A percentile compares a stretch with the other conserved stretches of the same genome.
These are phyloP conservation scores for Neurospora sp. DNA, from an alignment of 495 filamentous ascomycete genomes.

Conservation along the genomic window DNA sequence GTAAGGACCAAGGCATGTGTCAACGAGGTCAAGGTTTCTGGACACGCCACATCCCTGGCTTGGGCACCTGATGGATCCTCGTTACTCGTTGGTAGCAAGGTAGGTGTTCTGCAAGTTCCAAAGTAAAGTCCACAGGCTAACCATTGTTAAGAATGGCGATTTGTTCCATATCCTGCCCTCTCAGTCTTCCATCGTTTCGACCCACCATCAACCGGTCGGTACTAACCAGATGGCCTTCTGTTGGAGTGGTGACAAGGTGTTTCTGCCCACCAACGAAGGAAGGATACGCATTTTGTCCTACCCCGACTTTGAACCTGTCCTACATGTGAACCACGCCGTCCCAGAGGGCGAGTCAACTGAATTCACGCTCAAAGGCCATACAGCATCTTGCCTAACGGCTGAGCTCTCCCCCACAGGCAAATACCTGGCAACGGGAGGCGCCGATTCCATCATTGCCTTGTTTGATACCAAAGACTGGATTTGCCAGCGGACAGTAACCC, in stretches of 20 bases:
- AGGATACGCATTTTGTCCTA: slow-evolving; percentile 72
- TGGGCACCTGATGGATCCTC: slow-evolving; percentile 84
- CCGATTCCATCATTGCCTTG: slow-evolving; percentile 76
- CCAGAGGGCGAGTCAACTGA: slow-evolving; percentile 31
- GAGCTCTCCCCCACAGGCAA: slow-evolving; percentile 65
- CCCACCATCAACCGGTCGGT: slow-evolving; percentile 61
- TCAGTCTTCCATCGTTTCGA: slow-evolving; percentile 41
- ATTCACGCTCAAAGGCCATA: slow-evolving; percentile 70
- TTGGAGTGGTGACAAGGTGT: slow-evolving; percentile 59
- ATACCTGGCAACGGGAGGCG: slow-evolving; percentile 80
- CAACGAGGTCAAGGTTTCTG: slow-evolving; percentile 71
- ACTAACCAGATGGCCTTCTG: slow-evolving; percentile 81
- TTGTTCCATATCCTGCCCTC: slow-evolving; percentile 54
- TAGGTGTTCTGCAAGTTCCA: slow-evolving; percentile 24
- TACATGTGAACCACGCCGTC: slow-evolving; percentile 25
- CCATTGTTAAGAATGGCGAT: slow-evolving; percentile 49
- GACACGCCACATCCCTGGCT: slow-evolving; percentile 70
- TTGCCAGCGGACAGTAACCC: slow-evolving; percentile 68
- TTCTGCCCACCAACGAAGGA: slow-evolving; percentile 76
- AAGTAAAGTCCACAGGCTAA: not conserved
- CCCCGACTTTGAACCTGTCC: slow-evolving; percentile 44
- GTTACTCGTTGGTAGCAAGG: slow-evolving; percentile 78
- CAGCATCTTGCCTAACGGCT: slow-evolving; percentile 62
- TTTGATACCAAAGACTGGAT: slow-evolving; percentile 95
- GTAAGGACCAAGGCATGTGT: slow-evolving; percentile 70